Percentiles rank a stretch among this genome's conserved stretches.
Conservation (phyloP, 208 protist species). For the Vickermania spadyakhi region DNA sequence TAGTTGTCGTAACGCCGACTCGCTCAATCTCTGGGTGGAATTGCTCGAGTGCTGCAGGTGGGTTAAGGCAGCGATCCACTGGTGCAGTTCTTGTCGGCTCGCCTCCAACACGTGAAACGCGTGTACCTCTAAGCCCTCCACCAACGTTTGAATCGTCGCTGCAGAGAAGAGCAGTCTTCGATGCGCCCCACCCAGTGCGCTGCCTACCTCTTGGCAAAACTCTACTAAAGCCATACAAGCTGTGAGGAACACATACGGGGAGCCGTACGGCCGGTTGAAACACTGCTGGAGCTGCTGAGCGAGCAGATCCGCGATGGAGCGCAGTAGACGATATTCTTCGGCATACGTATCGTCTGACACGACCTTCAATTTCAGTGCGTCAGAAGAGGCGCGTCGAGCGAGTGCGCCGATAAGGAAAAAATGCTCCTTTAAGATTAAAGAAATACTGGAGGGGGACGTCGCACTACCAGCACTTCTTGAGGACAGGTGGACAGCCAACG, state of each 20-base stretch:
- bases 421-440: conserved; percentile 31
- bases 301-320: conserved; percentile 23
- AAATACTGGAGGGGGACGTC: not conserved
- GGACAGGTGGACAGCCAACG: not conserved
- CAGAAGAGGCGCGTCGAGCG: conserved; percentile 6
- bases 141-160: conserved; percentile 15
- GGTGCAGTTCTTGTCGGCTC: not conserved
- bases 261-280: conserved; percentile 29
- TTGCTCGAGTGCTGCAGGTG: too few species aligned
- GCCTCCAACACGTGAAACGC: conserved; percentile 6
- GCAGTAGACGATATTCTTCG: not conserved
- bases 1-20: too few species aligned
- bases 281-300: conserved; percentile 3
- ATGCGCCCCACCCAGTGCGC: conserved; percentile 12
- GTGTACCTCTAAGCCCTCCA: conserved; percentile 23
- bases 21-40: too few species aligned
- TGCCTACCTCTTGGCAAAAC: conserved; percentile 48
- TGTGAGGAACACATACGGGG: conserved; percentile 13
- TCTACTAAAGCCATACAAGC: conserved; percentile 46
- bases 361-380: conserved; percentile 13
- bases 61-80: too few species aligned
- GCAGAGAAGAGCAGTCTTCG: conserved; percentile 8
- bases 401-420: conserved; percentile 66
- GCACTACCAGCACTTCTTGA: not conserved
- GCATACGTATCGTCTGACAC: conserved; percentile 18